These are phyloP conservation scores for Penicillium coffeae DNA, from an alignment of 495 filamentous ascomycete species.

Conservation along the genomic window DNA sequence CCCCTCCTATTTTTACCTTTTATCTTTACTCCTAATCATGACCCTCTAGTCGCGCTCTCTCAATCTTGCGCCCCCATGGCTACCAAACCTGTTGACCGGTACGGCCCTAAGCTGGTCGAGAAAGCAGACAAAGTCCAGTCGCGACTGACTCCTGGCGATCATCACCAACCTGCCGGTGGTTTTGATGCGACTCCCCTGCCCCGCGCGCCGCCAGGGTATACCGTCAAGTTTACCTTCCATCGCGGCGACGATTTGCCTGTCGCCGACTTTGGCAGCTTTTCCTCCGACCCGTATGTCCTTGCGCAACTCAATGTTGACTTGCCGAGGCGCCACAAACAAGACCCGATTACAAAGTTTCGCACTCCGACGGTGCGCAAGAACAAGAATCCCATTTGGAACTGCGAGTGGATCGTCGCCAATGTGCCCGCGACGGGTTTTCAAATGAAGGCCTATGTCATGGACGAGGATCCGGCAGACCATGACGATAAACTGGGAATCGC, in stretches of 20 bases:
- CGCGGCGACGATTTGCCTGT: constrained; percentile 74
- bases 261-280: constrained; percentile 69
- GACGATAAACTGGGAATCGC: constrained; percentile 86
- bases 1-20: neutral
- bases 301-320: constrained; percentile 63
- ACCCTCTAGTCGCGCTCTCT: neutral
- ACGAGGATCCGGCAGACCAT: constrained; percentile 83
- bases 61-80: constrained; percentile 17
- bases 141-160: constrained; percentile 34
- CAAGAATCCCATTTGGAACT: constrained; percentile 74
- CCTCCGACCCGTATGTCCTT: constrained; percentile 79
- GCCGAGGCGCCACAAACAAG: constrained; percentile 73
- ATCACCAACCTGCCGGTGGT: constrained; percentile 62
- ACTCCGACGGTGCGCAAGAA: constrained; percentile 70
- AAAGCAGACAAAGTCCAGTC: constrained; percentile 57
- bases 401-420: constrained; percentile 83
- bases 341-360: constrained; percentile 65
- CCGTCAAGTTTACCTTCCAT: constrained; percentile 80
- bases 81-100: constrained; percentile 29
- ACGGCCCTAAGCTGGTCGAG: constrained; percentile 49
- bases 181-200: constrained; percentile 77
- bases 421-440: constrained; percentile 73
- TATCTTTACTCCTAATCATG: constrained; percentile 1
- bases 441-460: constrained; percentile 77
- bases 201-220: constrained; percentile 68